phyloP scores from a whole-genome alignment of 306 rosid species.

The Geum urbanum region DNA sequence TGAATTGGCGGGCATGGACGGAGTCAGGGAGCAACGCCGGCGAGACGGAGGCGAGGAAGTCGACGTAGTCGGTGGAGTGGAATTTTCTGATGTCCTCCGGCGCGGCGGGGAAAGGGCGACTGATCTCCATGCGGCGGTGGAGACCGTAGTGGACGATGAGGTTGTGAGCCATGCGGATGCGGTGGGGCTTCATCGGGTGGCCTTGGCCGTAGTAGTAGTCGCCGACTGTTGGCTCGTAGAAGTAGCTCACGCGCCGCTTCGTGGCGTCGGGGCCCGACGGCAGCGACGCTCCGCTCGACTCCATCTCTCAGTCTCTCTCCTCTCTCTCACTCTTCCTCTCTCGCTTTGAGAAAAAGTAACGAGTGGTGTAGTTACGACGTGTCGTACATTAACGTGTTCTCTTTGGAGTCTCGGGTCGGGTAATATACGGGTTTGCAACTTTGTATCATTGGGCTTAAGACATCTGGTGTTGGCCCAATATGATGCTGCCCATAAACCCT shows the following conservation, averaged over 20 bases:
- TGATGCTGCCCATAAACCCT: too few species aligned
- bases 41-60: slow-evolving; percentile 53
- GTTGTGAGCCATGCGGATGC: slow-evolving; percentile 78
- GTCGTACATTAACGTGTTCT: neutral
- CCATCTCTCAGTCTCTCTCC: slow-evolving; percentile 5
- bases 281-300: slow-evolving; percentile 46
- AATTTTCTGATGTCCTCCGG: slow-evolving; percentile 52
- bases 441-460: neutral
- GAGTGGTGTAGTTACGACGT: neutral
- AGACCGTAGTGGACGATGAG: slow-evolving; percentile 68
- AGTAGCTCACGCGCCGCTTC: slow-evolving; percentile 68
- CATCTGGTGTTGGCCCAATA: neutral
- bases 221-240: slow-evolving; percentile 73
- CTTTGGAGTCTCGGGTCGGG: neutral
- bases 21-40: slow-evolving; percentile 49
- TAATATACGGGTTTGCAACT: neutral
- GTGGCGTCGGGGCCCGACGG: slow-evolving; percentile 53
- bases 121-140: slow-evolving; percentile 81
- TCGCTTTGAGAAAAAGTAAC: too few species aligned
- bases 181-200: slow-evolving; percentile 84
- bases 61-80: slow-evolving; percentile 65
- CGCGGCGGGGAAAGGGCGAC: slow-evolving; percentile 61
- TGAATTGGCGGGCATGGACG: slow-evolving; percentile 50
- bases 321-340: neutral
- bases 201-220: slow-evolving; percentile 82